Conservation (phyloP, 2,329 filamentous ascomycete genomes). For the Fusarium albosuccineum region DNA sequence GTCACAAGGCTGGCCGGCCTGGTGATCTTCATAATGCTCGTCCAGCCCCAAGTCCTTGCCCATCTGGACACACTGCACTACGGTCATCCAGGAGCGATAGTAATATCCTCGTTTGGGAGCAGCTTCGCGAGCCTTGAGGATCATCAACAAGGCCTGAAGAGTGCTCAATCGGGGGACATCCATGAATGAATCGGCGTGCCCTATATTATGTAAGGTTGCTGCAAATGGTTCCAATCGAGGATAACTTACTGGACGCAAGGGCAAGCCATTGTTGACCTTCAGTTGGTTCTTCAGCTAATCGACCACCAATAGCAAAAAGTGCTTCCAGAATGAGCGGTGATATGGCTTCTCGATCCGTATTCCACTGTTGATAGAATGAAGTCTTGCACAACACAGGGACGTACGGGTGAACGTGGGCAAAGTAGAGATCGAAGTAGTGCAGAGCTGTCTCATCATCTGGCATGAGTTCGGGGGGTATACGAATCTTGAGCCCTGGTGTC, state of each 20-base stretch:
- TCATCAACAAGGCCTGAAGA: slow-evolving; percentile 87
- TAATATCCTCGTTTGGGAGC: slow-evolving; percentile 94
- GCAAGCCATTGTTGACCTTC: slow-evolving; percentile 95
- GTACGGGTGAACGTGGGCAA: slow-evolving; percentile 91
- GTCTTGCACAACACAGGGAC: slow-evolving; percentile 88
- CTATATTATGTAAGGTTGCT: slow-evolving; percentile 58
- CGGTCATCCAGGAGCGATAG: slow-evolving; percentile 96
- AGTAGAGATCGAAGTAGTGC: slow-evolving; percentile 91
- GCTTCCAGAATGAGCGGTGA: slow-evolving; percentile 91
- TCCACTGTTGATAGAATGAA: slow-evolving; percentile 91
- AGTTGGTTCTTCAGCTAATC: slow-evolving; percentile 84
- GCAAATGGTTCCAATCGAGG: no score
- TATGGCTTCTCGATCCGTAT: slow-evolving; percentile 82
- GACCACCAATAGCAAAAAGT: slow-evolving; percentile 89
- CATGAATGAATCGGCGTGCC: slow-evolving; percentile 93
- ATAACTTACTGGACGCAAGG: slow-evolving; percentile 78
- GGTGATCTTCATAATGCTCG: slow-evolving; percentile 86
- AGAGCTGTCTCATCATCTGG: slow-evolving; percentile 85
- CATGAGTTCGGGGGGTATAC: slow-evolving; percentile 94
- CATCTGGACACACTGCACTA: slow-evolving; percentile 93
- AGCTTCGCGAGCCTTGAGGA: slow-evolving; percentile 93
- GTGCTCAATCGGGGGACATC: slow-evolving; percentile 92
- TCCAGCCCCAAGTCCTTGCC: slow-evolving; percentile 90
- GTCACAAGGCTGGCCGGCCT: slow-evolving; percentile 77
- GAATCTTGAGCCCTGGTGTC: slow-evolving; percentile 80